A percentile compares a stretch with the other conserved stretches of the same genome.
Conservation (phyloP, 140 eudicot species). For the Ambrosia hybrid region DNA sequence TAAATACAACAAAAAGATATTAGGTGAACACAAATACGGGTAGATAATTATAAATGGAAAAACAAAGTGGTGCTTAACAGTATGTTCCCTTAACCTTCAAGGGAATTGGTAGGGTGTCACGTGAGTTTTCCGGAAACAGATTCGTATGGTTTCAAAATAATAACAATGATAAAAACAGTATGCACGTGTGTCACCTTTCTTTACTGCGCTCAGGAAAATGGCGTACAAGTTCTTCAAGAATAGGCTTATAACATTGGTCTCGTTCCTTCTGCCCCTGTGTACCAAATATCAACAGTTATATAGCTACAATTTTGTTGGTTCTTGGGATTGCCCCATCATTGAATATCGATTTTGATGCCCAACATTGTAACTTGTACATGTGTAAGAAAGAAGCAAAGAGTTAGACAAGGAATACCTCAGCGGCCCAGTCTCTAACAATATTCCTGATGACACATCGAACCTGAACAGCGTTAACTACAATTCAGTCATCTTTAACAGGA, state of each 20-base stretch:
- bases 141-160: not conserved
- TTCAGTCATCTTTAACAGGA: conserved; percentile 11
- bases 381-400: conserved; percentile 7
- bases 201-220: conserved; percentile 65
- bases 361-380: conserved; percentile 16
- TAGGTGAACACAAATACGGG: too few species aligned
- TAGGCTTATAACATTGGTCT: conserved; percentile 89
- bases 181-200: conserved; percentile 47
- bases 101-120: too few species aligned
- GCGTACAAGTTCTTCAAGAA: conserved; percentile 79
- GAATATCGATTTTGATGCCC: not conserved
- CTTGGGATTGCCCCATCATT: conserved; percentile 2
- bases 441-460: conserved; percentile 95
- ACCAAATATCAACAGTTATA: conserved; percentile 10
- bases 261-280: conserved; percentile 89
- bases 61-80: too few species aligned
- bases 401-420: conserved; percentile 60
- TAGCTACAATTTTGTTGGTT: conserved; percentile 12
- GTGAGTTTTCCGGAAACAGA: too few species aligned
- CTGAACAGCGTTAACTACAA: conserved; percentile 34
- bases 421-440: conserved; percentile 95
- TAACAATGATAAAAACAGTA: not conserved
- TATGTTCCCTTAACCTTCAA: too few species aligned
- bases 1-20: too few species aligned
- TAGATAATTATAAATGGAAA: too few species aligned